Evolutionary conservation across 176 grass and related monocot genomes (phyloP).

Genomic region (Areca catechu): DNA sequence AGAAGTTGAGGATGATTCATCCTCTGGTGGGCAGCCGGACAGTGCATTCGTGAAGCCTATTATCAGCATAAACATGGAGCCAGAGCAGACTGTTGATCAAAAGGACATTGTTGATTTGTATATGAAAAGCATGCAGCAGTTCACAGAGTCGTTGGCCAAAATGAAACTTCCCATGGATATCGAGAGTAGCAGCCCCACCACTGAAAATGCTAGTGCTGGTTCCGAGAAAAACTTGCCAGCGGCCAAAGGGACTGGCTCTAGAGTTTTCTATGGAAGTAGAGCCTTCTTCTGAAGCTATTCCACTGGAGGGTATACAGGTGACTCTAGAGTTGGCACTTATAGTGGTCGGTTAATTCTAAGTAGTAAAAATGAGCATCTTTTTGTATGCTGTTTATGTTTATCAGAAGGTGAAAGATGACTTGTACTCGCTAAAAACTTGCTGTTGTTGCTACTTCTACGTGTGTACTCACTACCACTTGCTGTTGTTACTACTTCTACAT

Average conservation of each 20-base stretch:
- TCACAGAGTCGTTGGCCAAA: constrained; percentile 83
- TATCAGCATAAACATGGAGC: constrained; percentile 45
- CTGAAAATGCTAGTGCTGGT: constrained; percentile 16
- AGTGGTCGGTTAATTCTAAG: not conserved
- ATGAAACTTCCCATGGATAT: constrained; percentile 87
- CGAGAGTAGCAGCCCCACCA: constrained; percentile 28
- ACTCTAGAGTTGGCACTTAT: constrained; percentile 1
- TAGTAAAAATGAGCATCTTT: not conserved
- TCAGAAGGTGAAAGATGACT: not conserved
- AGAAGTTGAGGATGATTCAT: constrained; percentile 54
- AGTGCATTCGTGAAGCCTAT: constrained; percentile 43
- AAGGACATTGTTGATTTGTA: constrained; percentile 92
- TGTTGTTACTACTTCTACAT: not conserved
- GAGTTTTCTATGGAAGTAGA: constrained; percentile 93
- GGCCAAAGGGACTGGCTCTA: constrained; percentile 59
- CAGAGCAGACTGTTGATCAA: constrained; percentile 48
- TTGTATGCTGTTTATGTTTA: constrained; percentile 1
- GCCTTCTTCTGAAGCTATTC: constrained; percentile 60
- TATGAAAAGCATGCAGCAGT: constrained; percentile 98
- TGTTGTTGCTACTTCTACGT: not conserved
- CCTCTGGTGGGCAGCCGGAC: constrained; percentile 26
- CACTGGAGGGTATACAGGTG: not conserved
- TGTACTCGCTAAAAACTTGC: not conserved
- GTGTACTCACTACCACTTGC: not conserved
- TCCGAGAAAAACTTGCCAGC: constrained; percentile 23